A percentile compares a stretch with the other conserved stretches of the same genome.
Conservation (phyloP, 805 yeast species). For the Yarrowia alimentaria region DNA sequence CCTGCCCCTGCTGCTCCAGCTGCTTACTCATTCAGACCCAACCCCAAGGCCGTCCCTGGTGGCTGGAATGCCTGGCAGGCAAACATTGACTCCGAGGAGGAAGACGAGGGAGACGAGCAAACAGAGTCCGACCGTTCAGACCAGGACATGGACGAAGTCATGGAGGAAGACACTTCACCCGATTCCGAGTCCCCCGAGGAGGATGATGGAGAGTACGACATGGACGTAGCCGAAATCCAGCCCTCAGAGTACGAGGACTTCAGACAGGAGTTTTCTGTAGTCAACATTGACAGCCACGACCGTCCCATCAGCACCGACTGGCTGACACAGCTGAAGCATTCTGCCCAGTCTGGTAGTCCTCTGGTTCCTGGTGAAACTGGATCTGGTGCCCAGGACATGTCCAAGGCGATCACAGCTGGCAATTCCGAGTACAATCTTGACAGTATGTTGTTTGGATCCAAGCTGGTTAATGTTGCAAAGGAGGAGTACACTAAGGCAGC, state of each 20-base stretch:
- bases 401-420: too few relatives aligned
- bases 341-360: constrained; percentile 5
- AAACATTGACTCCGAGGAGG: background rate
- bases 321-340: constrained; percentile 19
- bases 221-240: background rate
- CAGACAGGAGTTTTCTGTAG: constrained; percentile 22
- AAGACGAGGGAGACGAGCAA: too few relatives aligned
- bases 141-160: too few relatives aligned
- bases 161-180: background rate
- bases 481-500: constrained; percentile 9
- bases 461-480: constrained; percentile 2
- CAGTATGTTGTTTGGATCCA: background rate
- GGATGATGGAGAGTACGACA: constrained; percentile 2
- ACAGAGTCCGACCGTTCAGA: too few relatives aligned
- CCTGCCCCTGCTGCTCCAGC: background rate
- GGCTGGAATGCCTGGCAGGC: constrained; percentile 7
- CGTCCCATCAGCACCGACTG: constrained; percentile 13
- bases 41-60: constrained; percentile 2
- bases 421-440: too few relatives aligned
- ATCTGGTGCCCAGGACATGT: too few relatives aligned
- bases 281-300: constrained; percentile 4
- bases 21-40: background rate
- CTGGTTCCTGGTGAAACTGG: background rate
- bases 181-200: background rate
- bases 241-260: constrained; percentile 9